These are phyloP conservation scores for Chlamydomonas sphaeroides DNA, from an alignment of 139 green algal species.

Conservation along the genomic window DNA sequence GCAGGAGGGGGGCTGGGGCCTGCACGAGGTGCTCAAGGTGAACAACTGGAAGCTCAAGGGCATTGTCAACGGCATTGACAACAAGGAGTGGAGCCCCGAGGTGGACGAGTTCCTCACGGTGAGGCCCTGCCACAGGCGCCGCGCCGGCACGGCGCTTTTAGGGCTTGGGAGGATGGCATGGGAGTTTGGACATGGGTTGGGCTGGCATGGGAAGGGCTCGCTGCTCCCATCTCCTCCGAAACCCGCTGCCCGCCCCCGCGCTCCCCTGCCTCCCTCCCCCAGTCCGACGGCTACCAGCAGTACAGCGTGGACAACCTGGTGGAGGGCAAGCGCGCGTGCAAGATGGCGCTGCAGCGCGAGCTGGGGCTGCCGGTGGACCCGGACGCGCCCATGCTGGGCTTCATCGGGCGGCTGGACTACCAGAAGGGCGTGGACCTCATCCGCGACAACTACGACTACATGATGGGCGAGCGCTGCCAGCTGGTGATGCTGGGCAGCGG, in stretches of 20 bases:
- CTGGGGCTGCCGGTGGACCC: constrained; percentile 91
- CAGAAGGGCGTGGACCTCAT: constrained; percentile 99
- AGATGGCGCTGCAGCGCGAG: constrained; percentile 88
- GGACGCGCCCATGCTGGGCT: constrained; percentile 87
- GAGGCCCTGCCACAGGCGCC: too few relatives aligned
- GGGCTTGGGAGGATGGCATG: too few relatives aligned
- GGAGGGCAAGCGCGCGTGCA: constrained; percentile 88
- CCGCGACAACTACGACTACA: constrained; percentile 86
- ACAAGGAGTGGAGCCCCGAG: constrained; percentile 56
- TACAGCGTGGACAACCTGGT: constrained; percentile 69
- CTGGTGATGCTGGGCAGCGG: constrained; percentile 95
- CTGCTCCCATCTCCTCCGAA: too few relatives aligned
- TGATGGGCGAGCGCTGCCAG: constrained; percentile 87
- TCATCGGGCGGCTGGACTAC: constrained; percentile 94
- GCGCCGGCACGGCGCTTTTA: too few relatives aligned
- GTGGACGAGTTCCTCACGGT: constrained; percentile 64
- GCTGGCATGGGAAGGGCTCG: too few relatives aligned
- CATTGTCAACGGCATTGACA: constrained; percentile 98
- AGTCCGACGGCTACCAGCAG: constrained; percentile 82
- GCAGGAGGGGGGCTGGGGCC: constrained; percentile 94
- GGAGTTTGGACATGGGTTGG: too few relatives aligned
- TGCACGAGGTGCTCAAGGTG: constrained; percentile 87
- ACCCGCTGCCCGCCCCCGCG: too few relatives aligned
- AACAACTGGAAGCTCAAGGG: constrained; percentile 91
- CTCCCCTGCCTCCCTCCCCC: constrained; percentile 17